These are phyloP conservation scores for Aegilops sharonensis DNA, from an alignment of 176 grass and related monocot species.

Conservation along the genomic window DNA sequence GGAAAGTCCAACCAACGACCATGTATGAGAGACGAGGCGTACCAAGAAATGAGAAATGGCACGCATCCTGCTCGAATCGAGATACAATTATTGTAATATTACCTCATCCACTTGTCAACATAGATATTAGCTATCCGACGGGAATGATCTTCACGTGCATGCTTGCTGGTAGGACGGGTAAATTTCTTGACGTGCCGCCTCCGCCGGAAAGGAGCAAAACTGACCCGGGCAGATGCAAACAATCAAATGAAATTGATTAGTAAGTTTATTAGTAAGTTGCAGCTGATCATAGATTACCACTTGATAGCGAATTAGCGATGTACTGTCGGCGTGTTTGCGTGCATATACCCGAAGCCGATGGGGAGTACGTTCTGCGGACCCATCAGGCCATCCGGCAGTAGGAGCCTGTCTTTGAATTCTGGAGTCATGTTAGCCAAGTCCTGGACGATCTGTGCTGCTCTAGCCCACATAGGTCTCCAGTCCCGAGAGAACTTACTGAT, in stretches of 20 bases:
- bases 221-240: neutral
- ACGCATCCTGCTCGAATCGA: neutral
- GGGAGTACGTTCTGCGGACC: conserved; percentile 2
- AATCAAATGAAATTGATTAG: neutral
- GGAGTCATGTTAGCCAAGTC: neutral
- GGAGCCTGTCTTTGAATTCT: neutral
- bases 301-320: neutral
- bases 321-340: too few relatives aligned
- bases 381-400: neutral
- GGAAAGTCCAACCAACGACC: neutral
- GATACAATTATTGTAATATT: neutral
- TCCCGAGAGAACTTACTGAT: neutral
- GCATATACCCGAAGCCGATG: neutral
- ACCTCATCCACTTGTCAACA: neutral
- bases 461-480: neutral
- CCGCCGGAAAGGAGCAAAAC: neutral
- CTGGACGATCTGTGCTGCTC: neutral
- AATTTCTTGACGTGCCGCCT: neutral
- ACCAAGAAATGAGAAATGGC: neutral
- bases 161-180: neutral
- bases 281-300: neutral
- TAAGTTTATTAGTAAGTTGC: neutral
- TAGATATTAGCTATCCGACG: neutral
- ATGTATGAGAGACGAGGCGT: neutral
- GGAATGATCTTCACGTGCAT: neutral